Evolutionary conservation across 1,139 yeast species (phyloP).

Genomic region (Hansenula sp.): DNA sequence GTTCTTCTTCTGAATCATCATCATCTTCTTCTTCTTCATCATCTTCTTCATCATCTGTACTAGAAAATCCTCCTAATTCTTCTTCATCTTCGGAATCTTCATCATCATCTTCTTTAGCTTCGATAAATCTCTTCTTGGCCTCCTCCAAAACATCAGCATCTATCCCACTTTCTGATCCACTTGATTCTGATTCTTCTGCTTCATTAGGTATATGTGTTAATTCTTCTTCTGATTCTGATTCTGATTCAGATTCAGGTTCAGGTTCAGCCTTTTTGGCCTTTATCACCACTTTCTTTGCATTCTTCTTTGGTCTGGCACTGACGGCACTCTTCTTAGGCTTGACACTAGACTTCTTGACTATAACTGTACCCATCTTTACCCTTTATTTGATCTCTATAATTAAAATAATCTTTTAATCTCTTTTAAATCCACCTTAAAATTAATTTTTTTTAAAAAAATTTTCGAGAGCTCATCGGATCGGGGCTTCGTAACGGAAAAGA

Average conservation of each 20-base stretch:
- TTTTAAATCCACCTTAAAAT: background rate
- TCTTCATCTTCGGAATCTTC: constrained; percentile 22
- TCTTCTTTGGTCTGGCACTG: constrained; percentile 11
- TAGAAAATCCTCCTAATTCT: constrained; percentile 28
- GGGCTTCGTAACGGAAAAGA: background rate
- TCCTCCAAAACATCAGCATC: constrained; percentile 16
- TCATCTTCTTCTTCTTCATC: constrained; percentile 29
- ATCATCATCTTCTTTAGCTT: constrained; percentile 21
- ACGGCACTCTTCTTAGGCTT: constrained; percentile 13
- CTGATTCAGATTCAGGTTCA: constrained; percentile 21
- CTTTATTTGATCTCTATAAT: background rate
- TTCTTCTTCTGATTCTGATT: constrained; percentile 21
- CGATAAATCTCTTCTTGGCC: constrained; percentile 23
- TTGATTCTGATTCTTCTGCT: constrained; percentile 18
- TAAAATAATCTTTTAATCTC: background rate
- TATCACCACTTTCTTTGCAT: background rate
- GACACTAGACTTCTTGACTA: constrained; percentile 6
- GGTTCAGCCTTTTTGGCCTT: constrained; percentile 8
- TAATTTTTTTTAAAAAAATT: background rate
- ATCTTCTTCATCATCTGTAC: constrained; percentile 19
- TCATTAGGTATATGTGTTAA: constrained; percentile 2
- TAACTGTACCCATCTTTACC: constrained; percentile 8
- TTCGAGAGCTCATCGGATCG: constrained; percentile 9
- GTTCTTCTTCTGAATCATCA: constrained; percentile 21
- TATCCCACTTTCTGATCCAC: constrained; percentile 21